These are phyloP conservation scores for Ophiognomonia clavigignenti-juglandacearum DNA, from an alignment of 2,329 filamentous ascomycete species.

Conservation along the genomic window DNA sequence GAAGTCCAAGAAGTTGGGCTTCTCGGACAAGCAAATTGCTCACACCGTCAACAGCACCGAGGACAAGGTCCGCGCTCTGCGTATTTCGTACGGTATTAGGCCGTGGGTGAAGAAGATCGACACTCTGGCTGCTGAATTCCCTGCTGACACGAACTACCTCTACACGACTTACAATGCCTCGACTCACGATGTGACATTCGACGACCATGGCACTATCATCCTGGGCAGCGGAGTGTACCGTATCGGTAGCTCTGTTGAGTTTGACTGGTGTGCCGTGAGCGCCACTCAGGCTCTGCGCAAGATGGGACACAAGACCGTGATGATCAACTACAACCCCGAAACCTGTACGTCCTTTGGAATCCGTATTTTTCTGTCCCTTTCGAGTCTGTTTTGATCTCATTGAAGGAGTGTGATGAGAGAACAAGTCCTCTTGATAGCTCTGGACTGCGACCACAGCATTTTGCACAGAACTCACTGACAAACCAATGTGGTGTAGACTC, in stretches of 20 bases:
- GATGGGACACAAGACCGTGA: slow-evolving; percentile 94
- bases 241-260: slow-evolving; percentile 96
- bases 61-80: slow-evolving; percentile 79
- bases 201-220: slow-evolving; percentile 85
- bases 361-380: too few relatives aligned
- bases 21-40: slow-evolving; percentile 95
- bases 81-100: slow-evolving; percentile 81
- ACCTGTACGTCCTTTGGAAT: neutral
- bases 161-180: slow-evolving; percentile 98
- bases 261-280: slow-evolving; percentile 97
- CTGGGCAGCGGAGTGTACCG: slow-evolving; percentile 95
- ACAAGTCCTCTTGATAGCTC: too few relatives aligned
- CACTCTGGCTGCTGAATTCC: slow-evolving; percentile 94
- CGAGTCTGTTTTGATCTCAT: too few relatives aligned
- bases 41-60: slow-evolving; percentile 79
- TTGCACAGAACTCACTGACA: too few relatives aligned
- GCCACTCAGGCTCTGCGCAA: slow-evolving; percentile 76
- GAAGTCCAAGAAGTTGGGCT: slow-evolving; percentile 95
- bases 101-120: slow-evolving; percentile 99
- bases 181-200: slow-evolving; percentile 87
- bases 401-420: too few relatives aligned
- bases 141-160: slow-evolving; percentile 89
- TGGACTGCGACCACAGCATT: too few relatives aligned
- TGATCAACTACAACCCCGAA: too few relatives aligned
- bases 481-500: too few relatives aligned